These are phyloP conservation scores for Nicotiana obtusifolia DNA, from an alignment of 257 asterid genomes.

Conservation along the genomic window DNA sequence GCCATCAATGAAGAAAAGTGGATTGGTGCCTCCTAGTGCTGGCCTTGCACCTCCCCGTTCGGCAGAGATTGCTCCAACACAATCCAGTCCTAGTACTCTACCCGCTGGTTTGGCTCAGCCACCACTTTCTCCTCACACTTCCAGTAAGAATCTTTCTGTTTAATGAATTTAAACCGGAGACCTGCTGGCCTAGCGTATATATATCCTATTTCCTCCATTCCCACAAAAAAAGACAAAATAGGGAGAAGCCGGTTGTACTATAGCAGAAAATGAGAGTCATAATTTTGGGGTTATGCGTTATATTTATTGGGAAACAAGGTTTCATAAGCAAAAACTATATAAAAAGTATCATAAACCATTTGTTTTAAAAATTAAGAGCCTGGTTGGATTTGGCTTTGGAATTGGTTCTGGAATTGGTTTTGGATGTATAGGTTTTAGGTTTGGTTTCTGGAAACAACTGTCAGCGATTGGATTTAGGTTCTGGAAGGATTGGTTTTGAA, in stretches of 20 bases:
- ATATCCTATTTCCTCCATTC: background rate
- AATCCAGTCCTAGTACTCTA: slow-evolving; percentile 44
- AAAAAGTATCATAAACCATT: background rate
- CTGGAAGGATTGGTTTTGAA: background rate
- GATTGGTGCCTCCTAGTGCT: slow-evolving; percentile 31
- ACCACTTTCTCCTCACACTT: slow-evolving; percentile 70
- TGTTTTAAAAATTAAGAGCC: background rate
- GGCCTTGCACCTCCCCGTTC: slow-evolving; percentile 40
- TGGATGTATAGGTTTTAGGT: background rate
- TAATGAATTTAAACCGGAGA: background rate
- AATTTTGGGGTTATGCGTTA: background rate
- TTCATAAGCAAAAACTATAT: background rate
- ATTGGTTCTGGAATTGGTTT: background rate
- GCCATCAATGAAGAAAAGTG: slow-evolving; percentile 50
- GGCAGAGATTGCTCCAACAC: slow-evolving; percentile 49
- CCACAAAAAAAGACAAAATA: background rate
- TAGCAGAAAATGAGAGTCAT: background rate
- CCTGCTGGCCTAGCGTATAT: background rate
- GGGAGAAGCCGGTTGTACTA: background rate
- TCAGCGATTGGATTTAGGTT: background rate
- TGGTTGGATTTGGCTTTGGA: background rate
- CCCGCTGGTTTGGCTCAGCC: slow-evolving; percentile 86
- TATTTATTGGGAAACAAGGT: background rate
- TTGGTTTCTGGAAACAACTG: background rate
- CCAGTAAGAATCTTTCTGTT: slow-evolving; percentile 43